Conservation (phyloP, 768 basidiomycete genomes). For the Coprinopsis strossmayeri region DNA sequence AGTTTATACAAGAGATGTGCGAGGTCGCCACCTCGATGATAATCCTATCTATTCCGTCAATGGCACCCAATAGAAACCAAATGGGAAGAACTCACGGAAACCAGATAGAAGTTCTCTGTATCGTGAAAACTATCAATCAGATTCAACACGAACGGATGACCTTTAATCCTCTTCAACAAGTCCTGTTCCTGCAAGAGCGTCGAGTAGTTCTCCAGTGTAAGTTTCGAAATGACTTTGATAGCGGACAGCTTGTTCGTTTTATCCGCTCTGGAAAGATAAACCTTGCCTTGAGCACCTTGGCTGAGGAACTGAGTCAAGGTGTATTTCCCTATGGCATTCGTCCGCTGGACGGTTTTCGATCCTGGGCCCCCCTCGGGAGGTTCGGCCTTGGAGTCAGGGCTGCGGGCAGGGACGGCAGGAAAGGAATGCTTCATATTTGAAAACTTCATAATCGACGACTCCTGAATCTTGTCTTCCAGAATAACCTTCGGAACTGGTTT, state of each 20-base stretch:
- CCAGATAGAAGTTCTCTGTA: conserved; percentile 15
- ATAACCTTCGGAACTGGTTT: conserved; percentile 12
- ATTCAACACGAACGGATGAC: conserved; percentile 11
- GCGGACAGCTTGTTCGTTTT: conserved; percentile 5
- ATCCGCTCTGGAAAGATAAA: conserved; percentile 10
- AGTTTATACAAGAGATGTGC: conserved; percentile 6
- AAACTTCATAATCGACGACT: conserved; percentile 3
- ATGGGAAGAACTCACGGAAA: conserved; percentile 11
- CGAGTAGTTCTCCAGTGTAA: conserved; percentile 6
- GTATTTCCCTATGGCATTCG: conserved; percentile 5
- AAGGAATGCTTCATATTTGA: conserved; percentile 9
- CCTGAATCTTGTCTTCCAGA: neutral
- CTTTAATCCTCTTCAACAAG: conserved; percentile 13
- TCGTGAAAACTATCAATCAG: conserved; percentile 17
- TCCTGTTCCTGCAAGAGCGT: conserved; percentile 15
- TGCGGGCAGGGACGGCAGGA: neutral
- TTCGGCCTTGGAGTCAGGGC: no score
- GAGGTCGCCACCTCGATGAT: conserved; percentile 13
- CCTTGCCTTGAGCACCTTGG: conserved; percentile 14
- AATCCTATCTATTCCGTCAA: conserved; percentile 9
- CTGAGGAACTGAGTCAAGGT: conserved; percentile 11
- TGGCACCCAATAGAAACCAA: neutral
- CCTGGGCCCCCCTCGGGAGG: no score
- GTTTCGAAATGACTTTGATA: conserved; percentile 15
- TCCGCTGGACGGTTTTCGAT: no score